Conservation (phyloP, 73 alveolate species). For the Blepharisma stoltei region DNA sequence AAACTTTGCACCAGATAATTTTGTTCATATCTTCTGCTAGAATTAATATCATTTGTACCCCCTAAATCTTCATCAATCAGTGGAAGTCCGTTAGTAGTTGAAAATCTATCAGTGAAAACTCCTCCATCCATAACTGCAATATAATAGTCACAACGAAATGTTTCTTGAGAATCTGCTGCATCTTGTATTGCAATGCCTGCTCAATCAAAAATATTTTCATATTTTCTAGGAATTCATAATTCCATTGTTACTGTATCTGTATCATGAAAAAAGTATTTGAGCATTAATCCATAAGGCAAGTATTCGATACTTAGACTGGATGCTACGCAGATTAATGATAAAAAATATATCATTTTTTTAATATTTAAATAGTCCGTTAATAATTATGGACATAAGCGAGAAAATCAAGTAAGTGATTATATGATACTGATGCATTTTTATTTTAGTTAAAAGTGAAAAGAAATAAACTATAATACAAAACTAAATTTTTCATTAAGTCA, state of each 20-base stretch:
- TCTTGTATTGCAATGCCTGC: not conserved
- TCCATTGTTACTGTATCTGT: not conserved
- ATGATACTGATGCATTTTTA: too few relatives aligned
- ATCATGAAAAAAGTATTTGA: not conserved
- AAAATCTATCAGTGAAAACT: not conserved
- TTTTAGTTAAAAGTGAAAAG: too few relatives aligned
- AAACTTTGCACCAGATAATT: not conserved
- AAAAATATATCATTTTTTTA: too few relatives aligned
- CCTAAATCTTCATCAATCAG: constrained; percentile 3
- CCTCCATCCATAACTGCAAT: constrained; percentile 1
- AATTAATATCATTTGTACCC: not conserved
- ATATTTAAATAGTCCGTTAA: too few relatives aligned
- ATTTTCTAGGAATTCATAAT: not conserved
- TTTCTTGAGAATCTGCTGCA: not conserved
- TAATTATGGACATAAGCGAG: too few relatives aligned
- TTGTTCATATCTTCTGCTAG: not conserved
- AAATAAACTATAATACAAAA: too few relatives aligned
- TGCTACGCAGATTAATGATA: too few relatives aligned
- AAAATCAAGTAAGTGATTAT: too few relatives aligned
- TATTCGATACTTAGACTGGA: not conserved
- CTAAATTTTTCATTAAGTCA: too few relatives aligned
- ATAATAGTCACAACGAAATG: not conserved
- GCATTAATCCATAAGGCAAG: not conserved
- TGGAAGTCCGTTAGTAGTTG: not conserved
- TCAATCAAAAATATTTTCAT: not conserved